Evolutionary conservation across 192 early-diverging fungal species (phyloP).

Genomic region (Entophlyctis luteolus): DNA sequence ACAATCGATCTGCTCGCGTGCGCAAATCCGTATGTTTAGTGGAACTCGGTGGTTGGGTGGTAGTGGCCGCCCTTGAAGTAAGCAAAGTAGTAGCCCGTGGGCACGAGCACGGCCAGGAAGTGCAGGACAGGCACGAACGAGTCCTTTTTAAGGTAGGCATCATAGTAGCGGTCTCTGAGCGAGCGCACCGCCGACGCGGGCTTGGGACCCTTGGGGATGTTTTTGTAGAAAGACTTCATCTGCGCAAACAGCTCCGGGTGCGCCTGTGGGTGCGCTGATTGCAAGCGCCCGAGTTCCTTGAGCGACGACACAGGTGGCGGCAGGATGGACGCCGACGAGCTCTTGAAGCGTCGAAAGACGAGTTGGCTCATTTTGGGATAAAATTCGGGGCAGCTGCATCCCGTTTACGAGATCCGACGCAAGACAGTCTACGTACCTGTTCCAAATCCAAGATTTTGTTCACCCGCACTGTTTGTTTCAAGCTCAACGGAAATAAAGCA

Average conservation of each 20-base stretch:
- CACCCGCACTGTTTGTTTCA: too few species aligned
- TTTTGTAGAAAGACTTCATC: slow-evolving; percentile 50
- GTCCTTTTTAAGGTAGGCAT: slow-evolving; percentile 45
- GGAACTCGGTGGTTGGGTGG: slow-evolving; percentile 52
- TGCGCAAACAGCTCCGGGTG: slow-evolving; percentile 50
- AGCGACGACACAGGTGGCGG: slow-evolving; percentile 47
- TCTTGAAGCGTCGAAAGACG: slow-evolving; percentile 36
- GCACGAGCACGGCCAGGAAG: slow-evolving; percentile 49
- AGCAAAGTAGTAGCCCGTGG: slow-evolving; percentile 43
- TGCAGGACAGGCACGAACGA: slow-evolving; percentile 46
- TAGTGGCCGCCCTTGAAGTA: slow-evolving; percentile 54
- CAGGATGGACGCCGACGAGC: slow-evolving; percentile 38
- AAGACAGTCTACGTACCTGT: too few species aligned
- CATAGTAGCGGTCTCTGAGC: slow-evolving; percentile 44
- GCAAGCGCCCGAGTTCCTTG: slow-evolving; percentile 47
- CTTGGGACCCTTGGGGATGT: slow-evolving; percentile 47
- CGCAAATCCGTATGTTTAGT: slow-evolving; percentile 29
- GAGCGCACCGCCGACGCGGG: slow-evolving; percentile 25
- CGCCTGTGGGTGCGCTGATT: slow-evolving; percentile 45
- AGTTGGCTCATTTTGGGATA: not conserved
- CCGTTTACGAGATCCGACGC: too few species aligned
- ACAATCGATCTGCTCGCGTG: too few species aligned
- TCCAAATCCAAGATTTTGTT: too few species aligned
- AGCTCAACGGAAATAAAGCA: too few species aligned
- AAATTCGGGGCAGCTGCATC: too few species aligned